Base-by-base conservation (phyloP, 371 early-diverging fungal species). In the Rhizopus delemar region DNA sequence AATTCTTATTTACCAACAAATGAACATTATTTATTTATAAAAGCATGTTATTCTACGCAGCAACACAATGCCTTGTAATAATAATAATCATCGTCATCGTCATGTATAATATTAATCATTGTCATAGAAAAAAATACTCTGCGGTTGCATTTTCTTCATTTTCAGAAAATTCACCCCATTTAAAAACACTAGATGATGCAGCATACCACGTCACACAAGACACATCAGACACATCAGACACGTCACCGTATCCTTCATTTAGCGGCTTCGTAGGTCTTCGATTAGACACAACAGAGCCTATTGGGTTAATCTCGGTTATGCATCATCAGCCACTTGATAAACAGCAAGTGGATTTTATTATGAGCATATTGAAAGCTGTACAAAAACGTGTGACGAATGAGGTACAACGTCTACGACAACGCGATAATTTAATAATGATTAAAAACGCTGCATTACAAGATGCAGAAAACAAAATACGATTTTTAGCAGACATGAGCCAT, bases 401-500 rank as follows among this genome's bases (percentile, higher is more conserved):
- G 66, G 54, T 84, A 49, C 75, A 73, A 46, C 69, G 78, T 13
- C 49, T 78, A 13, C 43, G 73, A 8, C 65, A 78, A 38, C 74
- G 73, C 48, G 79, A 82, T 15, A 71, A 74, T 29, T 55, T 84
- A 3, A 62, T 80, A 9, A 67, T 70, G 53, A 73, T 77, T 5
- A 75, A 80, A 46, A 80, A 84, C 56, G 75, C 71, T 31, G 85
- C 85, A 11, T 74, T 77, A 53, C 67, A 74, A 53, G 83, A 80
- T 28, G 85, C 85, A 13, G 80, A 84, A 59, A 78, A 76, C 50
- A 84, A 84, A 62, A 77, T 82, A 51, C 80, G 81, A 34, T 84
- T 84, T 63, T 62, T 84, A 60, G 85, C 85, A 9, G 83, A 82
- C 33, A 84, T 82, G 83, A 76, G 74, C 49, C 79, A 79, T 57